Conservation (phyloP, 2,329 filamentous ascomycete genomes). For the Chalaropsis ovoidea region DNA sequence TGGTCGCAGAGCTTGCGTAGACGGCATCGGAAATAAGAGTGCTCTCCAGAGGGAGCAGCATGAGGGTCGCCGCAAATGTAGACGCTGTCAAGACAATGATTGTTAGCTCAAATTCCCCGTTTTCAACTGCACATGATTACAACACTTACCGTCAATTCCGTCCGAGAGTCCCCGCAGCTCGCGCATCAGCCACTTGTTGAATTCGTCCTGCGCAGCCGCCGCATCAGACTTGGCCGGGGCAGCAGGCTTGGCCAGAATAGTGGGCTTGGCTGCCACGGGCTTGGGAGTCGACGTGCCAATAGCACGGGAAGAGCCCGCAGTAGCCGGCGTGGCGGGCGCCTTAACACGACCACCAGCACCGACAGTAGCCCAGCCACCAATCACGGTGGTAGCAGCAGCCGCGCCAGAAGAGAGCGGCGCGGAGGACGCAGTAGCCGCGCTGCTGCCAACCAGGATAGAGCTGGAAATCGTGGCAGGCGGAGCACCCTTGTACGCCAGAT, state of each 20-base stretch:
- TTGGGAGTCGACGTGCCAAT: conserved; percentile 39
- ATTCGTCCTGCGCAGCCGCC: conserved; percentile 66
- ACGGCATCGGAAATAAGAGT: conserved; percentile 83
- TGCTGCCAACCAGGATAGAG: conserved; percentile 27
- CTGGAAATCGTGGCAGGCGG: conserved; percentile 32
- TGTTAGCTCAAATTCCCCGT: conserved; percentile 17
- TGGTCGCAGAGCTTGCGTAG: conserved; percentile 74
- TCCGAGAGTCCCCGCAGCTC: conserved; percentile 63
- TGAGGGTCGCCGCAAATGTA: conserved; percentile 65
- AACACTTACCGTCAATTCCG: conserved; percentile 43
- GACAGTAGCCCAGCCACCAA: conserved; percentile 88
- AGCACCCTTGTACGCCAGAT: conserved; percentile 71
- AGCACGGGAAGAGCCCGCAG: conserved; percentile 32
- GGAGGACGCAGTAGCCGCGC: conserved; percentile 37
- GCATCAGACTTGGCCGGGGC: conserved; percentile 35
- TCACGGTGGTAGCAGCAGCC: conserved; percentile 83
- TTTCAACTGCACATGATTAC: conserved; percentile 26
- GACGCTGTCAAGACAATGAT: conserved; percentile 47
- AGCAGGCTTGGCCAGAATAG: conserved; percentile 43
- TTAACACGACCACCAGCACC: conserved; percentile 90
- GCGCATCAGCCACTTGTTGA: conserved; percentile 81
- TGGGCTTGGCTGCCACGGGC: conserved; percentile 38
- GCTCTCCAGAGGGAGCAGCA: conserved; percentile 64
- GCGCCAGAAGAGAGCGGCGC: conserved; percentile 52
- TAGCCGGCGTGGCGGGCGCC: conserved; percentile 38